Conservation (phyloP, 306 rosid species). For the Rubus parviflorus region DNA sequence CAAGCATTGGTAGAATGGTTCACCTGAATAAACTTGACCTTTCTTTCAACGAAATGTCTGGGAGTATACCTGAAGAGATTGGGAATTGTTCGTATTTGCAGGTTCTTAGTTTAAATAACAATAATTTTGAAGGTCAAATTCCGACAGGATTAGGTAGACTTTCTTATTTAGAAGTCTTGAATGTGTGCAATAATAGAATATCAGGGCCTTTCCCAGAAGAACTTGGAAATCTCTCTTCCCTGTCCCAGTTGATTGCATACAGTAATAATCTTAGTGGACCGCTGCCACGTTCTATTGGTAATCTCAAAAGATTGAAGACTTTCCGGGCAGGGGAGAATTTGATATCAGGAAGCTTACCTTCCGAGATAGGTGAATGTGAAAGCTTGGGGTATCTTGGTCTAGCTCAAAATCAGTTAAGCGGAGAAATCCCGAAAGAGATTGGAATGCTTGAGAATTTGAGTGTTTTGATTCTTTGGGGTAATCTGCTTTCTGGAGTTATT, state of each 20-base stretch:
- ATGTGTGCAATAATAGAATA: conserved; percentile 68
- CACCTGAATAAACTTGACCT: conserved; percentile 54
- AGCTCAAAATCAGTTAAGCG: conserved; percentile 66
- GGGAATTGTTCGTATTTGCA: conserved; percentile 57
- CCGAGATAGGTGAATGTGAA: conserved; percentile 58
- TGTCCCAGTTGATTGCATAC: conserved; percentile 59
- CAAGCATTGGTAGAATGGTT: conserved; percentile 54
- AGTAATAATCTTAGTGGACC: conserved; percentile 66
- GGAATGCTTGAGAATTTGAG: conserved; percentile 62
- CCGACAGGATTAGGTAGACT: conserved; percentile 62
- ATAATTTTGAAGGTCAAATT: conserved; percentile 57
- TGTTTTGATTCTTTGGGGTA: conserved; percentile 47
- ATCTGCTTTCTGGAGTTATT: conserved; percentile 57
- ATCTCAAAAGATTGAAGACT: conserved; percentile 48
- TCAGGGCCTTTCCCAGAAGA: conserved; percentile 66
- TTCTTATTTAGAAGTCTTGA: conserved; percentile 48
- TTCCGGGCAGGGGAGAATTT: conserved; percentile 76
- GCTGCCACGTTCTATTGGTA: conserved; percentile 63
- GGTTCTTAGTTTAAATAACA: conserved; percentile 57
- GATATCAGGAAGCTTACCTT: conserved; percentile 69
- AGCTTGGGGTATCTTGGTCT: conserved; percentile 66
- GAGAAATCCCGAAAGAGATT: conserved; percentile 65
- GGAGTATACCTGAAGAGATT: conserved; percentile 58
- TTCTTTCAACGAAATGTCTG: conserved; percentile 48
- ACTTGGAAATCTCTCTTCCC: conserved; percentile 60